Evolutionary conservation across 768 basidiomycete genomes (phyloP), one percentile per base, ranked within the genome.

Genomic region (Xanthoconium stramineum): DNA sequence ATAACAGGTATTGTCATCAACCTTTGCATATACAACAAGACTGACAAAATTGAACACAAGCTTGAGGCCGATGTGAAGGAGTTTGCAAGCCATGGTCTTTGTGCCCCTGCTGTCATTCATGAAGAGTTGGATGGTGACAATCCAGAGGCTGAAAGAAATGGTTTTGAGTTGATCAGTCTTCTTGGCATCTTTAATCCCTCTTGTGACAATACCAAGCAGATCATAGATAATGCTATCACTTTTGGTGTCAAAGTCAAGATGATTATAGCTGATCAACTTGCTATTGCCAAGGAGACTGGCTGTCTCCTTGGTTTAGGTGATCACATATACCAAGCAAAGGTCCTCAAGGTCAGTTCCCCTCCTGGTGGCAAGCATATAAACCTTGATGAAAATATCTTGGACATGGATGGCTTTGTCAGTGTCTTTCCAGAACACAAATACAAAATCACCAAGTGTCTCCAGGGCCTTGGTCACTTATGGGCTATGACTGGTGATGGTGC

Each of bases 401-500:
- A 98, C 67, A 95, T 96, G 30, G 96, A 98, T 74, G 96, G 96
- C 65, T 98, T 98, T 75, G 96, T 96, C 44, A 96, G 96, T 71
- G 95, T 96, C 62, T 98, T 96, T 92, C 94, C 94, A 54, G 95
- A 96, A 77, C 96, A 97, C 89, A 98, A 98, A 83, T 98, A 96
- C 72, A 96, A 98, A 76, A 98, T 98, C 60, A 96, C 98, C 78
- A 97, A 96, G 80, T 91, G 95, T 64, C 86, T 98, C 52, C 96
- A 98, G 71, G 92, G 86, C 70, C 88, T 98, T 58, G 96, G 94
- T 47, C 94, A 97, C 75, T 76, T 97, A 57, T 93, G 91, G 74
- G 96, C 96, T 56, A 98, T 98, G 96, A 98, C 96, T 72, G 96
- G 96, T 82, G 96, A 98, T 68, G 96, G 96, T 83, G 96, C 96